A percentile compares a stretch with the other conserved stretches of the same genome.
phyloP scores from a whole-genome alignment of 1,284 basidiomycete species.

The Coriolopsis trogii region DNA sequence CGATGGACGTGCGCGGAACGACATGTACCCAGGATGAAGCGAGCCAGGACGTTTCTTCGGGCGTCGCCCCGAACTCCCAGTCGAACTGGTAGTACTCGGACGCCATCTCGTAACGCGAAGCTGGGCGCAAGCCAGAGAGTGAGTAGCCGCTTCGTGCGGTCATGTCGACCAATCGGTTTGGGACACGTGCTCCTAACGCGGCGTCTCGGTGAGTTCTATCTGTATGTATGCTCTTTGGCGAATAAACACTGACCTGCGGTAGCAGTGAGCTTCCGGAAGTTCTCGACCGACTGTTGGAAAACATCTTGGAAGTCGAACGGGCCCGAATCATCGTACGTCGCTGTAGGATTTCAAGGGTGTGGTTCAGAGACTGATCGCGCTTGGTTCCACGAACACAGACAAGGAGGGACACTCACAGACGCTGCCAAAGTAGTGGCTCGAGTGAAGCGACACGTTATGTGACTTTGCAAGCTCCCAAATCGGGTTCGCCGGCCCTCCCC shows the following conservation, averaged over 20 bases:
- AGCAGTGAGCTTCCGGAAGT: slow-evolving; percentile 44
- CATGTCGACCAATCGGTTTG: slow-evolving; percentile 47
- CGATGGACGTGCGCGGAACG: slow-evolving; percentile 11
- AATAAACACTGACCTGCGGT: slow-evolving; percentile 40
- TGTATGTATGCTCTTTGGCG: no score
- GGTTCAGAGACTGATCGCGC: no score
- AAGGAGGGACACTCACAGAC: slow-evolving; percentile 43
- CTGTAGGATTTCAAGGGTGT: slow-evolving; percentile 38
- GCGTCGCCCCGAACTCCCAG: slow-evolving; percentile 56
- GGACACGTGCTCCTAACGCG: slow-evolving; percentile 44
- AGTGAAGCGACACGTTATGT: slow-evolving; percentile 51
- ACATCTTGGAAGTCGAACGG: slow-evolving; percentile 47
- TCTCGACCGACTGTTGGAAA: slow-evolving; percentile 42
- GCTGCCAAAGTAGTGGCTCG: slow-evolving; percentile 50
- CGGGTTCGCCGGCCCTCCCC: slow-evolving; percentile 57
- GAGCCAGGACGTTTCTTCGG: slow-evolving; percentile 58
- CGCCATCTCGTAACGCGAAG: slow-evolving; percentile 46
- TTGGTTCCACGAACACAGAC: neutral
- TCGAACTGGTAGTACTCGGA: slow-evolving; percentile 59
- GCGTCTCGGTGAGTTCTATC: neutral
- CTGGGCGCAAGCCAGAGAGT: slow-evolving; percentile 46
- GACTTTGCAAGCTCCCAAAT: slow-evolving; percentile 63
- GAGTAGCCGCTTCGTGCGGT: slow-evolving; percentile 53
- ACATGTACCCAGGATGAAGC: slow-evolving; percentile 53
- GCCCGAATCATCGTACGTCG: slow-evolving; percentile 54